Base-by-base conservation (phyloP, 2,329 filamentous ascomycete genomes). In the Penicillium sp. region DNA sequence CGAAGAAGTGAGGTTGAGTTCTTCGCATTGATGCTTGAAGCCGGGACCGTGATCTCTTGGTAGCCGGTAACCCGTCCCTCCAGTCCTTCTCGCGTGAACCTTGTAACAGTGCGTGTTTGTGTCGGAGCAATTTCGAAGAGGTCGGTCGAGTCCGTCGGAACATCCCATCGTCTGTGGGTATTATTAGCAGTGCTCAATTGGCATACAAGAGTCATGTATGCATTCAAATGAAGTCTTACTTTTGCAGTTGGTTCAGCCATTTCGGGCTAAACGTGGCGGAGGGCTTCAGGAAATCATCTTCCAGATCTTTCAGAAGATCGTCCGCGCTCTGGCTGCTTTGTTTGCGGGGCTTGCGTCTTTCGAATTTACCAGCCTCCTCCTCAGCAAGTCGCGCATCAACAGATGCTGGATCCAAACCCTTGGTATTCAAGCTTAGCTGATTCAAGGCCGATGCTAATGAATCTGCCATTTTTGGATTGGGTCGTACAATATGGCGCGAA, bases 1-100 rank as follows among this genome's bases (percentile, higher is more conserved):
- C 95, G 85, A 16, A 90, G 79, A 42, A 97, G 81, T 5, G 92
- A 96, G 0, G 93, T 98, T 3, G 92, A 97, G 70, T 96, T 96
- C 77, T 97, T 99, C 48, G 92, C 93, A 16, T 90, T 97, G 16
- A 90, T 91, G 67, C 90, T 96, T 68, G 87, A 90, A 33, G 91
- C 91, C 5, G 93, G 91, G 9, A 98, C 87, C 1, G 95, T 97
- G 50, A 98, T 90, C 73, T 97, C 95, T 70, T 88, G 90, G 75
- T 99, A 98, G 50, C 93, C 93, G 9, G 91, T 96, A 24, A 99
- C 93, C 52, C 89, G 85, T 22, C 95, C 95, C 76, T 98, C 92
- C 14, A 98, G 82, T 6, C 95, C 95, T 75, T 96, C 91, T 54
- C 95, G 85, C 45, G 87, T 89, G 74, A 99, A 99, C 29, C 95